phyloP scores from a whole-genome alignment of 163 green algal genomes.

The Scenedesmus sp. region DNA sequence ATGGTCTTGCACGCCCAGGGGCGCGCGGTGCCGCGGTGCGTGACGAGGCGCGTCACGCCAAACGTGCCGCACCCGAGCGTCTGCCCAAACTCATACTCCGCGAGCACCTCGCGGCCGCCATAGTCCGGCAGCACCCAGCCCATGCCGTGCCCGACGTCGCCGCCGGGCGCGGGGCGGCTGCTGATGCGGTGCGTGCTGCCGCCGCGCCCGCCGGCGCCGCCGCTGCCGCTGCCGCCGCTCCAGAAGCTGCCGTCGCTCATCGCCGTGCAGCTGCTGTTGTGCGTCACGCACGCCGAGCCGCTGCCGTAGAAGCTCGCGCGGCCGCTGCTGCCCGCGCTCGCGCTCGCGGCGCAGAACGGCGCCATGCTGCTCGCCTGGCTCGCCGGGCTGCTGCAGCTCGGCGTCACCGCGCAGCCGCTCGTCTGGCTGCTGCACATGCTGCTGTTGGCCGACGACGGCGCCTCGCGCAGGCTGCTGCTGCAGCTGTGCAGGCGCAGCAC shows the following conservation, averaged over 20 bases:
- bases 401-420: background rate
- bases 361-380: constrained; percentile 29
- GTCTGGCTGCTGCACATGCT: constrained; percentile 43
- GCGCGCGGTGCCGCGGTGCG: constrained; percentile 54
- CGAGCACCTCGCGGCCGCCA: constrained; percentile 34
- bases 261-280: constrained; percentile 2
- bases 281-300: background rate
- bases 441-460: constrained; percentile 22
- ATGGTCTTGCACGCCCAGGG: constrained; percentile 84
- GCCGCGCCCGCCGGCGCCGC: background rate
- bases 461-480: constrained; percentile 11
- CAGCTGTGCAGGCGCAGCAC: constrained; percentile 2
- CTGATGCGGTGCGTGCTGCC: background rate
- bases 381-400: constrained; percentile 14
- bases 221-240: constrained; percentile 13
- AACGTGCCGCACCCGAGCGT: constrained; percentile 75
- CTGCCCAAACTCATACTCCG: constrained; percentile 46
- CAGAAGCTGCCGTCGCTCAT: background rate
- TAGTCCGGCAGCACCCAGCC: constrained; percentile 28
- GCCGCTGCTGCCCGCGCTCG: background rate
- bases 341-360: constrained; percentile 10
- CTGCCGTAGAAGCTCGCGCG: no score
- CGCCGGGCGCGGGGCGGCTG: constrained; percentile 15
- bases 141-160: background rate
- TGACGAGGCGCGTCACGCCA: constrained; percentile 71